phyloP scores from a whole-genome alignment of 805 yeast species.

The Myxozyma lipomycoides region DNA sequence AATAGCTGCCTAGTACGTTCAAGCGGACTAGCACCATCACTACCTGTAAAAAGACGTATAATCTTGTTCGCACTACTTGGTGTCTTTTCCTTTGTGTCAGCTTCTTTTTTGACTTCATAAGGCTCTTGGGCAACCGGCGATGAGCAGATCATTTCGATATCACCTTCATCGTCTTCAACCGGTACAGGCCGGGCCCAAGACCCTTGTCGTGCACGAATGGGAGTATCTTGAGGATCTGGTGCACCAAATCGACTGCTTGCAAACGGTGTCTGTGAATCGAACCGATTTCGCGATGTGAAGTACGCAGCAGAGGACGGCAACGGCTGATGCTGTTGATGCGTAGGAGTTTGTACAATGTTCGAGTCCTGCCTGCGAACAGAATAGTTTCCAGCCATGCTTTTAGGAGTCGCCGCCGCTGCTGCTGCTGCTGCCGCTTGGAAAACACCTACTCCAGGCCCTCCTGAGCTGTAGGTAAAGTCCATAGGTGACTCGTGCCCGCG shows the following conservation, averaged over 20 bases:
- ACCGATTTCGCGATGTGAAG: conserved; percentile 1
- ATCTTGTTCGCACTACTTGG: conserved; percentile 4
- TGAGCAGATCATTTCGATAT: conserved; percentile 18
- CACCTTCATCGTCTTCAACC: conserved; percentile 10
- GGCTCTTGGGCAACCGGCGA: conserved; percentile 1
- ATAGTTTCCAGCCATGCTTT: not conserved
- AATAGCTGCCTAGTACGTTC: conserved; percentile 4
- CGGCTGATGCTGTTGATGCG: conserved; percentile 1
- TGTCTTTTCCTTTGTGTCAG: not conserved
- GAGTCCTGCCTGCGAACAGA: not conserved
- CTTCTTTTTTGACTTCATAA: not conserved
- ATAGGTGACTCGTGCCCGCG: conserved; percentile 25
- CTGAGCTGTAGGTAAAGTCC: conserved; percentile 17
- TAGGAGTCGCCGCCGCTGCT: conserved; percentile 3
- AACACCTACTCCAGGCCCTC: conserved; percentile 16
- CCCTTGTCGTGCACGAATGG: conserved; percentile 1
- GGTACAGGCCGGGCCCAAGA: not conserved
- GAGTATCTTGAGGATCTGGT: not conserved
- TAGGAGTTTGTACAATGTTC: conserved; percentile 1
- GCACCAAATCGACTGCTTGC: not conserved
- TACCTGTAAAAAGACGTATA: conserved; percentile 3
- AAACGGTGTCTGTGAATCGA: not conserved
- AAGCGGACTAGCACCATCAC: conserved; percentile 9
- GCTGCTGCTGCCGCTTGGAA: conserved; percentile 10
- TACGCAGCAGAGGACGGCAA: conserved; percentile 4